Evolutionary conservation across 2,329 filamentous ascomycete species (phyloP).

Genomic region (Falciphora oryzae): DNA sequence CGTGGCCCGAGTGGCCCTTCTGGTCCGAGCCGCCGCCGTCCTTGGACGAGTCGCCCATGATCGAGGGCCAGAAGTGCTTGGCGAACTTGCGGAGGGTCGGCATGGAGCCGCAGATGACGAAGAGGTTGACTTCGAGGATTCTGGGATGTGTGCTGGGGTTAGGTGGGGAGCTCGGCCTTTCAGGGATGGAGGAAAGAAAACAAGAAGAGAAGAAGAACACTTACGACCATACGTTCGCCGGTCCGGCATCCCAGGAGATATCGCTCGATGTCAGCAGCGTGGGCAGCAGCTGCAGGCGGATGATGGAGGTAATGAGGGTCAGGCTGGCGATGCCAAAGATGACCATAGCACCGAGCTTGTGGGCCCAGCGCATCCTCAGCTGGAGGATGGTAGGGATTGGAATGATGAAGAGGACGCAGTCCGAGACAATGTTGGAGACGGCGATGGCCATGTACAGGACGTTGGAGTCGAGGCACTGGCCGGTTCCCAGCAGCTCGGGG

Average conservation of each 20-base stretch:
- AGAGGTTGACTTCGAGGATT: conserved; percentile 33
- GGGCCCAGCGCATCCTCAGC: background rate
- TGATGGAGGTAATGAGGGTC: background rate
- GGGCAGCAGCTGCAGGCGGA: background rate
- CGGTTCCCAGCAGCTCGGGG: background rate
- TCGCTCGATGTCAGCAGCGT: background rate
- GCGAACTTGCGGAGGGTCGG: conserved; percentile 35
- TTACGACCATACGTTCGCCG: too few species aligned
- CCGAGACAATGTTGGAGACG: background rate
- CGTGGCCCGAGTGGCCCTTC: too few species aligned
- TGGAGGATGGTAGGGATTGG: background rate
- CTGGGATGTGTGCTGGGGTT: background rate
- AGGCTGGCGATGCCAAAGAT: background rate
- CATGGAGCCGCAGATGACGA: conserved; percentile 35
- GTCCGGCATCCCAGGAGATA: background rate
- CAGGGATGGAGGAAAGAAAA: too few species aligned
- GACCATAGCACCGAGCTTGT: background rate
- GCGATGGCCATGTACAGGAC: conserved; percentile 6
- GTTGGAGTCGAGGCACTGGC: background rate
- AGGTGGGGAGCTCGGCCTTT: too few species aligned
- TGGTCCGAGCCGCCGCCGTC: too few species aligned
- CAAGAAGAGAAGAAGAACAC: too few species aligned
- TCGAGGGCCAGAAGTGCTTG: conserved; percentile 28
- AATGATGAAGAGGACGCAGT: background rate
- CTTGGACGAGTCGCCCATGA: conserved; percentile 19